phyloP scores from a whole-genome alignment of 768 basidiomycete species.

The Pleurotus giganteus region DNA sequence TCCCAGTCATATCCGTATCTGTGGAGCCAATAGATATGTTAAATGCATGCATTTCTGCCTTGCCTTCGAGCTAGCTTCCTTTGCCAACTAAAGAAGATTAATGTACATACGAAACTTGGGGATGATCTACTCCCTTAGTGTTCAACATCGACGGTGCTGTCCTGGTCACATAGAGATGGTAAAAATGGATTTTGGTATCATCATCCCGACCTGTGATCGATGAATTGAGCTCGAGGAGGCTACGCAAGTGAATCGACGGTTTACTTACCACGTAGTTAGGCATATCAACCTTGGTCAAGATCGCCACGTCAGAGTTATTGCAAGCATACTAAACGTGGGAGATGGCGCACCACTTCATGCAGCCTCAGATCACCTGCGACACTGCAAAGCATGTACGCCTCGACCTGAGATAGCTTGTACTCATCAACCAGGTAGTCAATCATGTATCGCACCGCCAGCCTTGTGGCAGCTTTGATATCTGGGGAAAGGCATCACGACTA shows the following conservation, averaged over 20 bases:
- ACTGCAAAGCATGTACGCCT: constrained; percentile 62
- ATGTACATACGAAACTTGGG: no score
- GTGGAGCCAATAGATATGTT: no score
- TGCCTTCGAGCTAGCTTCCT: background rate
- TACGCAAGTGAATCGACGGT: background rate
- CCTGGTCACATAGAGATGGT: constrained; percentile 12
- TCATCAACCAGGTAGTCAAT: constrained; percentile 47
- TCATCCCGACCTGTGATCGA: constrained; percentile 47
- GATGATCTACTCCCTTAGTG: no score
- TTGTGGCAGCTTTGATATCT: constrained; percentile 54
- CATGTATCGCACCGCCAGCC: constrained; percentile 57
- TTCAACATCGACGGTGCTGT: background rate
- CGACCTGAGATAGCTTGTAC: constrained; percentile 39
- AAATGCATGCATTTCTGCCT: background rate
- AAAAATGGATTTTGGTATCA: constrained; percentile 47
- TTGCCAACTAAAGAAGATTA: no score
- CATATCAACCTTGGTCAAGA: constrained; percentile 56
- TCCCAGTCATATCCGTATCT: no score
- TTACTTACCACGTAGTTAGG: constrained; percentile 57
- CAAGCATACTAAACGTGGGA: constrained; percentile 1
- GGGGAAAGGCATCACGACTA: background rate
- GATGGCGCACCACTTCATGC: constrained; percentile 59
- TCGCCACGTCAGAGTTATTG: background rate
- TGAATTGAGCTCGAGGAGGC: background rate
- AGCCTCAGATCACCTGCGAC: constrained; percentile 56